These are phyloP conservation scores for Puccinia horiana DNA, from an alignment of 1,284 basidiomycete genomes.

Conservation along the genomic window DNA sequence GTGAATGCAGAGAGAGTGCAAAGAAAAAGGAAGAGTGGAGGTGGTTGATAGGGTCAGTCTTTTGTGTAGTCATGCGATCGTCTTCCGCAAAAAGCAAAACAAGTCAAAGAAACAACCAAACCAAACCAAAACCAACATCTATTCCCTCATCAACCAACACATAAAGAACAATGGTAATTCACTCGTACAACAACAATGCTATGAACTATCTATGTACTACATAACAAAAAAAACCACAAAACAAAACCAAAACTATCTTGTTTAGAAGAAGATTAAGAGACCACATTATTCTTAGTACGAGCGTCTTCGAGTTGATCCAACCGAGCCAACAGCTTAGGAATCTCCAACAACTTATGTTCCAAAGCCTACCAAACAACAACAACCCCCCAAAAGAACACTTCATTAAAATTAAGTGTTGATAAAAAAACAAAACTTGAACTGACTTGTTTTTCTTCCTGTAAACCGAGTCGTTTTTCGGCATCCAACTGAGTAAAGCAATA, in stretches of 20 bases:
- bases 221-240: background rate
- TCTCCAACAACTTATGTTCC: constrained; percentile 75
- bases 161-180: background rate
- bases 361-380: constrained; percentile 59
- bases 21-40: too few relatives aligned
- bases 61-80: too few relatives aligned
- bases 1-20: too few relatives aligned
- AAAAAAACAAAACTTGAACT: background rate
- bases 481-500: constrained; percentile 81
- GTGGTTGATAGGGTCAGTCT: too few relatives aligned
- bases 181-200: background rate
- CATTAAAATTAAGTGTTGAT: background rate
- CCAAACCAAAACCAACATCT: too few relatives aligned
- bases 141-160: too few relatives aligned
- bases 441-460: constrained; percentile 88
- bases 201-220: too few relatives aligned
- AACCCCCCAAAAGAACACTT: background rate
- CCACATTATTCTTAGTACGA: background rate
- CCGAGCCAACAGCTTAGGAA: constrained; percentile 76
- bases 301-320: constrained; percentile 69
- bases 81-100: too few relatives aligned
- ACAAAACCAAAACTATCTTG: too few relatives aligned
- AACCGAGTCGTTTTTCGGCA: constrained; percentile 81
- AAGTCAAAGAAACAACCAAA: too few relatives aligned
- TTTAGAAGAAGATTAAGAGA: background rate